These are phyloP conservation scores for Anisodus acutangulus DNA, from an alignment of 257 asterid species.

Conservation along the genomic window DNA sequence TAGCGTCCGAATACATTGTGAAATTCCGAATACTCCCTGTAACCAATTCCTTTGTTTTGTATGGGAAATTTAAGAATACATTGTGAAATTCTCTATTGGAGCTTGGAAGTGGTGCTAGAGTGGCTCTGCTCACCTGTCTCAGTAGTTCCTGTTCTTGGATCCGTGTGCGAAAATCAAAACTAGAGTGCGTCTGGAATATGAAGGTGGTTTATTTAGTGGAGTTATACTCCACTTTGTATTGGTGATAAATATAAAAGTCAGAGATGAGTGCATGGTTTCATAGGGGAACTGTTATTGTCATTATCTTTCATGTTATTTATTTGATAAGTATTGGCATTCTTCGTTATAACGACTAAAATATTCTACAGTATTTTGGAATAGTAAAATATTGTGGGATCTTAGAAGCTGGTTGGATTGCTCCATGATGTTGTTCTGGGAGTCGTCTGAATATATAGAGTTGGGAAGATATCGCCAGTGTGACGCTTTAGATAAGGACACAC, in stretches of 20 bases:
- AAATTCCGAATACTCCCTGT: background rate
- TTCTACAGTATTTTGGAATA: background rate
- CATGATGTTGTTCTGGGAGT: background rate
- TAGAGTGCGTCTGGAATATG: background rate
- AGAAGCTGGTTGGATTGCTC: background rate
- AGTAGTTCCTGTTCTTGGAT: background rate
- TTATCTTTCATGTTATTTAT: background rate
- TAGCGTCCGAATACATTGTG: background rate
- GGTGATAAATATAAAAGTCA: background rate
- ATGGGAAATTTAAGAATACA: background rate
- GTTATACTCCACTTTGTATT: background rate
- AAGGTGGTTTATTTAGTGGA: slow-evolving; percentile 1
- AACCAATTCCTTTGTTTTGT: background rate
- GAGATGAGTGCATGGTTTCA: background rate
- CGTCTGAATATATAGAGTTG: background rate
- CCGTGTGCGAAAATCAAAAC: background rate
- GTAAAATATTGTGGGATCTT: slow-evolving; percentile 19
- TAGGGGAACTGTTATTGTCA: background rate
- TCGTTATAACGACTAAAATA: background rate
- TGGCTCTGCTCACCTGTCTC: background rate
- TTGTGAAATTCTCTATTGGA: background rate
- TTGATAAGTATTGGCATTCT: background rate
- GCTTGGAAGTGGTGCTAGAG: background rate
- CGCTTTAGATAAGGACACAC: background rate
- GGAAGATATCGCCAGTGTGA: background rate